Evolutionary conservation across 805 yeast species (phyloP).

Genomic region (Cyberlindnera mississippiensis): DNA sequence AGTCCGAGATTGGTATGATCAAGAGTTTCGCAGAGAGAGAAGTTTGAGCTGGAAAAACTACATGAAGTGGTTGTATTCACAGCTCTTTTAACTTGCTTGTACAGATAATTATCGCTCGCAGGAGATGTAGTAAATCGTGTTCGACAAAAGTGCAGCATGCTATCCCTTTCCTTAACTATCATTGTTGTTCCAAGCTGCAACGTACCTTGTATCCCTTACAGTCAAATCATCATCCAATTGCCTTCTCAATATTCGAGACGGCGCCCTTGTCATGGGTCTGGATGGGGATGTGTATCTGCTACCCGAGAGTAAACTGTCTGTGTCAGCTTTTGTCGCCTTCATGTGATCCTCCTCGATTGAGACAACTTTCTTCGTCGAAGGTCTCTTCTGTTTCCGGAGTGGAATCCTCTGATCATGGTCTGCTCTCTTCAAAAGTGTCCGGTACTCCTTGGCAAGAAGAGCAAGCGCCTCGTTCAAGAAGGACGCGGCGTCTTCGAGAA

Average conservation of each 20-base stretch:
- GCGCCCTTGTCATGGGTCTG: conserved; percentile 11
- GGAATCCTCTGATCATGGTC: conserved; percentile 9
- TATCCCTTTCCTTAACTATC: background rate
- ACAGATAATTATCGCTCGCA: too few relatives aligned
- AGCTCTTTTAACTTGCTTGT: too few relatives aligned
- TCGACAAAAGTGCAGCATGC: too few relatives aligned
- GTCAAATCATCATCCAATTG: conserved; percentile 4
- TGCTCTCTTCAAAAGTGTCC: conserved; percentile 2
- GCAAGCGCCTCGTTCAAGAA: conserved; percentile 14
- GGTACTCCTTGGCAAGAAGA: conserved; percentile 11
- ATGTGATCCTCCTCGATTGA: conserved; percentile 2
- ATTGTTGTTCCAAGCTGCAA: background rate
- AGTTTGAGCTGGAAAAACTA: conserved; percentile 2
- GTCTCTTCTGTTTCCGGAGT: conserved; percentile 6
- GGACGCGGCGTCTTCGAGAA: conserved; percentile 9
- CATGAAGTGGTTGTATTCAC: background rate
- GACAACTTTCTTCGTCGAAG: conserved; percentile 2
- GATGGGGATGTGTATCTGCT: conserved; percentile 1
- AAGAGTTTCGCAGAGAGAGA: conserved; percentile 68
- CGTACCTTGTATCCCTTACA: background rate
- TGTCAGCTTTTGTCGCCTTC: conserved; percentile 1
- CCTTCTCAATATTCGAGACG: conserved; percentile 2
- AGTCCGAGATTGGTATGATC: conserved; percentile 71
- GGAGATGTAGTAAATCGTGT: too few relatives aligned
- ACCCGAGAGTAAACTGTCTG: background rate